Evolutionary conservation across 768 basidiomycete species (phyloP).

Genomic region (Boletus rubroflammeus): DNA sequence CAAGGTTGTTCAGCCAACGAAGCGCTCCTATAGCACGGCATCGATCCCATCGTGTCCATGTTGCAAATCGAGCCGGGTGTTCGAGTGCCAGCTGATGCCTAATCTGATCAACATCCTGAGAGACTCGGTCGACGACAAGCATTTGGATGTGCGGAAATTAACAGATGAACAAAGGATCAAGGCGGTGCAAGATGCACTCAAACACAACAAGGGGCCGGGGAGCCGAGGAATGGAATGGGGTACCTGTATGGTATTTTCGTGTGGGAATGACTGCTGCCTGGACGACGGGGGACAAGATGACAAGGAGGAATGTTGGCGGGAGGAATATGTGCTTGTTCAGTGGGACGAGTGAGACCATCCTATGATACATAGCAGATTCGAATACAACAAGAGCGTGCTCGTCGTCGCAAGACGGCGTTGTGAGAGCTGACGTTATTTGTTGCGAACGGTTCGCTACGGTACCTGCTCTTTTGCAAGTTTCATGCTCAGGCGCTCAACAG

Average conservation of each 20-base stretch:
- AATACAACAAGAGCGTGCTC: neutral
- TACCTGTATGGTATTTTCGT: conserved; percentile 85
- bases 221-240: conserved; percentile 91
- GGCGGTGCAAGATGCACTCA: conserved; percentile 54
- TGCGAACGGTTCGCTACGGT: conserved; percentile 1
- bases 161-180: conserved; percentile 69
- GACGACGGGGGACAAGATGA: conserved; percentile 40
- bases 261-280: conserved; percentile 71
- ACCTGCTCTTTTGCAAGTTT: conserved; percentile 20
- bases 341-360: conserved; percentile 54
- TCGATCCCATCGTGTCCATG: conserved; percentile 60
- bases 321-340: conserved; percentile 73
- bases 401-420: neutral
- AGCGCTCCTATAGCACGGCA: conserved; percentile 52
- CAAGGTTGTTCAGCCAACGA: conserved; percentile 44
- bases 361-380: neutral
- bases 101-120: conserved; percentile 81
- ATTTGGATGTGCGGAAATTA: conserved; percentile 32
- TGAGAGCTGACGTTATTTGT: conserved; percentile 24
- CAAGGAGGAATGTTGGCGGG: conserved; percentile 56
- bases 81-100: conserved; percentile 95
- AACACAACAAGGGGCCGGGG: conserved; percentile 41
- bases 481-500: conserved; percentile 19
- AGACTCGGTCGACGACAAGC: conserved; percentile 22
- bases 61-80: conserved; percentile 68